A percentile compares a stretch with the other conserved stretches of the same genome.
phyloP scores from a whole-genome alignment of 768 basidiomycete species.

The Suillus subluteus region DNA sequence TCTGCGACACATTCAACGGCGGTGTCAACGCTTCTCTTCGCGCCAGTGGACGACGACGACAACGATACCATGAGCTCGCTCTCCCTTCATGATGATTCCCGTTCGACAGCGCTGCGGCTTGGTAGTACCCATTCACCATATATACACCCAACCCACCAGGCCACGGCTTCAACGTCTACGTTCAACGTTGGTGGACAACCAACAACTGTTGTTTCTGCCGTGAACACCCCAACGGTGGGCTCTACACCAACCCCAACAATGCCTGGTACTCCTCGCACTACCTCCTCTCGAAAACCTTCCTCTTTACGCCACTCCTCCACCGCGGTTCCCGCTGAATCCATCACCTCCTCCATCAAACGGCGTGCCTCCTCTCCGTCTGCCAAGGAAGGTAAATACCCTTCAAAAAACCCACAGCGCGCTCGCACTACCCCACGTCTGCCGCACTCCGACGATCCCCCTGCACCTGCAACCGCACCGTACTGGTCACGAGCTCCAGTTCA shows the following conservation, averaged over 20 bases:
- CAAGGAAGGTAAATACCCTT: conserved; percentile 25
- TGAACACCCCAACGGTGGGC: conserved; percentile 5
- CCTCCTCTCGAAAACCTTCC: conserved; percentile 34
- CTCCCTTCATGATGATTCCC: conserved; percentile 15
- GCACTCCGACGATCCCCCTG: conserved; percentile 59
- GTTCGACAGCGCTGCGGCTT: conserved; percentile 9
- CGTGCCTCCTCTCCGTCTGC: conserved; percentile 31
- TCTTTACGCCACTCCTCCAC: conserved; percentile 35
- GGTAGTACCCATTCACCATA: conserved; percentile 40
- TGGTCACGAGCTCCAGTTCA: conserved; percentile 86
- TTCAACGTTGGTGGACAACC: conserved; percentile 36
- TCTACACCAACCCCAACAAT: conserved; percentile 17
- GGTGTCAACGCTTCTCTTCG: conserved; percentile 13
- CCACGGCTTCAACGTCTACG: conserved; percentile 40
- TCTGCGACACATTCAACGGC: conserved; percentile 7
- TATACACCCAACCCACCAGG: conserved; percentile 37
- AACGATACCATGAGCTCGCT: conserved; percentile 26
- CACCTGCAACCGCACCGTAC: conserved; percentile 79
- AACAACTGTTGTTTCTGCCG: not conserved
- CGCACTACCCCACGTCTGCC: conserved; percentile 61
- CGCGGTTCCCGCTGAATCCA: conserved; percentile 26
- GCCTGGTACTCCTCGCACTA: conserved; percentile 31
- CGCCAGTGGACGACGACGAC: conserved; percentile 26
- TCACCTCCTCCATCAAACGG: conserved; percentile 28
- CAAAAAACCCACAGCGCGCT: conserved; percentile 32